Percentiles rank a stretch among this genome's conserved stretches.
These are phyloP conservation scores for Phytopythium sindhum DNA, from an alignment of 352 stramenopile species.

Conservation along the genomic window DNA sequence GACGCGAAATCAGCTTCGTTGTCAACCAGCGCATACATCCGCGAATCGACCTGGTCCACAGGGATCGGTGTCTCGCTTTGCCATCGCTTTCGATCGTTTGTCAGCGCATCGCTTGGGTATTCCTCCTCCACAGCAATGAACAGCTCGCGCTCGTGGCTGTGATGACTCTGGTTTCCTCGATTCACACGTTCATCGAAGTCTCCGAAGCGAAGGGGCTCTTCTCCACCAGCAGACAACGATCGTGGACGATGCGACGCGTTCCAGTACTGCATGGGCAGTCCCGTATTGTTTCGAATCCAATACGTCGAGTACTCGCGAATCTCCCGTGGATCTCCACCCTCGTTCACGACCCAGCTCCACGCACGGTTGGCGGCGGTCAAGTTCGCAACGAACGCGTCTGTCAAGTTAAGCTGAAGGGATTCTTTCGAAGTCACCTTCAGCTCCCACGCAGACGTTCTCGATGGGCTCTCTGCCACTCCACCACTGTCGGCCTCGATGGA, in stretches of 20 bases:
- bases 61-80: conserved; percentile 74
- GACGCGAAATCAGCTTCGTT: conserved; percentile 43
- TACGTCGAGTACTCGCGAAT: conserved; percentile 84
- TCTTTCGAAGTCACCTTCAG: conserved; percentile 59
- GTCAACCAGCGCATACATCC: conserved; percentile 78
- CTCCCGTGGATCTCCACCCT: conserved; percentile 60
- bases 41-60: conserved; percentile 81
- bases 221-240: conserved; percentile 41
- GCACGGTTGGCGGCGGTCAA: conserved; percentile 70
- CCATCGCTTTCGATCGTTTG: conserved; percentile 42
- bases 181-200: conserved; percentile 12
- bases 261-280: conserved; percentile 76
- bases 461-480: conserved; percentile 5
- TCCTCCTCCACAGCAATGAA: conserved; percentile 73
- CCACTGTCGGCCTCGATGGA: not conserved
- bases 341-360: conserved; percentile 77
- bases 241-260: conserved; percentile 51
- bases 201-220: conserved; percentile 64
- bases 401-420: conserved; percentile 76
- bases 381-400: conserved; percentile 78
- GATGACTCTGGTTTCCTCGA: conserved; percentile 14
- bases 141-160: conserved; percentile 39
- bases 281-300: conserved; percentile 86
- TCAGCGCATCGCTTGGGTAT: conserved; percentile 23
- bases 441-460: conserved; percentile 34